Conservation (phyloP, 352 stramenopile genomes). For the Globisporangium canariense region DNA sequence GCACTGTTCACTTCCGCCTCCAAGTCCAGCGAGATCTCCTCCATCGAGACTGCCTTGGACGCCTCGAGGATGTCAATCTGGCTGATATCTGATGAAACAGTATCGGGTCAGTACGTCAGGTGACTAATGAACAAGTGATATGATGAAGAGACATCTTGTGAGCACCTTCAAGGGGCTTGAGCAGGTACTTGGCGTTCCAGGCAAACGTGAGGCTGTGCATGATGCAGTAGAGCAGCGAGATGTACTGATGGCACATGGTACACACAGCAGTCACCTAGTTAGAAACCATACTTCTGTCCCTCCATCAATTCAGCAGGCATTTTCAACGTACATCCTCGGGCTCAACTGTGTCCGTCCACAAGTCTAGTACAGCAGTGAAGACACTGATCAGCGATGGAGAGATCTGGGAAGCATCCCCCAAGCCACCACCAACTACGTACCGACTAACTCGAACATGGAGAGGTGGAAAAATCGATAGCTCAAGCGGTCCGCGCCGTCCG, state of each 20-base stretch:
- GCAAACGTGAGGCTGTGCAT: slow-evolving; percentile 61
- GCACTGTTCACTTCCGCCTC: slow-evolving; percentile 44
- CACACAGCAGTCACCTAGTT: not conserved
- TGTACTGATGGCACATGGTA: slow-evolving; percentile 35
- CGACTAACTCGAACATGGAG: slow-evolving; percentile 82
- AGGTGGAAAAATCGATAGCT: slow-evolving; percentile 76
- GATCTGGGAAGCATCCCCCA: not conserved
- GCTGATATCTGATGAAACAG: slow-evolving; percentile 38
- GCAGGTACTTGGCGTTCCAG: slow-evolving; percentile 35
- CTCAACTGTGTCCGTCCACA: slow-evolving; percentile 68
- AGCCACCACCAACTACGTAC: slow-evolving; percentile 22
- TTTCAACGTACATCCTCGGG: slow-evolving; percentile 53
- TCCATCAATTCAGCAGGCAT: not conserved
- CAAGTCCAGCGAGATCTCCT: slow-evolving; percentile 49
- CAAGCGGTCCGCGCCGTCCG: slow-evolving; percentile 40
- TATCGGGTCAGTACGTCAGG: not conserved
- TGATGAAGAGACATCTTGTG: too few relatives aligned
- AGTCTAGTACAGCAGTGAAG: slow-evolving; percentile 22
- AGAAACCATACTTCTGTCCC: not conserved
- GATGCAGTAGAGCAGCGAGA: slow-evolving; percentile 78
- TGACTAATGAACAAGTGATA: not conserved
- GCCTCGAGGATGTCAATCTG: slow-evolving; percentile 52
- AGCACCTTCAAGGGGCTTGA: slow-evolving; percentile 53
- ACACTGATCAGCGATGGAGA: not conserved
- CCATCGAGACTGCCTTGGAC: slow-evolving; percentile 40